These are phyloP conservation scores for Pyrenophora teres DNA, from an alignment of 2,329 filamentous ascomycete species.

Conservation along the genomic window DNA sequence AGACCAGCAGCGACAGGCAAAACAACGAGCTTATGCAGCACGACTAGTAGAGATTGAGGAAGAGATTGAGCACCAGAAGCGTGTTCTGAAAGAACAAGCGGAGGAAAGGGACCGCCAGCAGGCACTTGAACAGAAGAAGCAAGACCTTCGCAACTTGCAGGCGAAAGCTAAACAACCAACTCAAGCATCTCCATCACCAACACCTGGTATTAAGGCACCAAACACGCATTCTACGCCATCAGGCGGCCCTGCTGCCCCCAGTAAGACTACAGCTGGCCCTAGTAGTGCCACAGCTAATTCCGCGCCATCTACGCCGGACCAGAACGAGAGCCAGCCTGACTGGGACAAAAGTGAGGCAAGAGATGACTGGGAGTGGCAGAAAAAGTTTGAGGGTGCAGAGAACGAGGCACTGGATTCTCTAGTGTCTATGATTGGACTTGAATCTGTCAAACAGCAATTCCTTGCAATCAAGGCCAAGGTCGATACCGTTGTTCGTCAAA, in stretches of 20 bases:
- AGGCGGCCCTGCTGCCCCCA: background rate
- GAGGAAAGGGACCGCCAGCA: conserved; percentile 55
- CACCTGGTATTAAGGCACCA: background rate
- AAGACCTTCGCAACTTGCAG: conserved; percentile 53
- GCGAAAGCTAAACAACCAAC: conserved; percentile 9
- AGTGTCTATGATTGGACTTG: conserved; percentile 72
- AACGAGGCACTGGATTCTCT: conserved; percentile 65
- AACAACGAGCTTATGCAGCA: conserved; percentile 52
- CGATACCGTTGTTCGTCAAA: conserved; percentile 64
- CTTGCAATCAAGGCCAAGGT: conserved; percentile 66
- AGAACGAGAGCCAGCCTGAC: background rate
- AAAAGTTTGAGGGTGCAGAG: conserved; percentile 55
- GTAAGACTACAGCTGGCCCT: background rate
- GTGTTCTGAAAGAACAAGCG: conserved; percentile 49
- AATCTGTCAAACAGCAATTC: conserved; percentile 68
- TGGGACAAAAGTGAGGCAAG: conserved; percentile 34
- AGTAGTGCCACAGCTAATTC: background rate
- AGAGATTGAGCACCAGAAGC: conserved; percentile 58
- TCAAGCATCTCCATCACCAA: conserved; percentile 1
- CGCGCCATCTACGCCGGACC: background rate
- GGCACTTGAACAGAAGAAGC: conserved; percentile 53
- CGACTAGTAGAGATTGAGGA: conserved; percentile 58
- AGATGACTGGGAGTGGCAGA: conserved; percentile 67
- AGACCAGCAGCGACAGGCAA: conserved; percentile 54
- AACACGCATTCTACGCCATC: background rate